Evolutionary conservation across 805 yeast species (phyloP).

Genomic region (Barnettozyma sp.): DNA sequence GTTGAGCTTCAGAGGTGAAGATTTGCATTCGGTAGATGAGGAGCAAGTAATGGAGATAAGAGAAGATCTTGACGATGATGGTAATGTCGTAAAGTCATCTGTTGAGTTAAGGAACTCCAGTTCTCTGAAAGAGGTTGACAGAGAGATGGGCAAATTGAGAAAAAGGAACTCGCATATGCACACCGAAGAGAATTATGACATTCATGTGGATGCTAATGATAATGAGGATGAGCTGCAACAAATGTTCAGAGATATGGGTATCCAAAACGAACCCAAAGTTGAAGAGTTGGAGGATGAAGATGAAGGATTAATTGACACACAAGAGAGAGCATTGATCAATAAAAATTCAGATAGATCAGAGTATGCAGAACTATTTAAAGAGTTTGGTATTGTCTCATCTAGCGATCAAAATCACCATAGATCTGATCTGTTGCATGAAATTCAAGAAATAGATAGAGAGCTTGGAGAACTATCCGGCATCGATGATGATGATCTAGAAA

Average conservation of each 20-base stretch:
- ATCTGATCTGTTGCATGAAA: slow-evolving; percentile 36
- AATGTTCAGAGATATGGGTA: slow-evolving; percentile 23
- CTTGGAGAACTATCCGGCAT: slow-evolving; percentile 35
- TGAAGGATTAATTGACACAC: not conserved
- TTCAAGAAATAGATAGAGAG: slow-evolving; percentile 49
- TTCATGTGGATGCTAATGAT: slow-evolving; percentile 7
- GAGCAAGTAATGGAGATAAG: slow-evolving; percentile 74
- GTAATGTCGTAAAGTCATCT: slow-evolving; percentile 46
- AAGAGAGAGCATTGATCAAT: too few relatives aligned
- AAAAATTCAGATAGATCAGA: not conserved
- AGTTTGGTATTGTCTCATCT: slow-evolving; percentile 15
- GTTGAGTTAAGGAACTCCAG: slow-evolving; percentile 34
- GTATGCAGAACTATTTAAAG: slow-evolving; percentile 9
- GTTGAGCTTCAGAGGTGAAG: too few relatives aligned
- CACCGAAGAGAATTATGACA: too few relatives aligned
- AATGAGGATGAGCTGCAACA: slow-evolving; percentile 27
- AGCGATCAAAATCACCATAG: not conserved
- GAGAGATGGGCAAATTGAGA: too few relatives aligned
- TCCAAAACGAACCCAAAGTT: slow-evolving; percentile 12
- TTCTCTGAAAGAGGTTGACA: slow-evolving; percentile 22
- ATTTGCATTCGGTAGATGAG: too few relatives aligned
- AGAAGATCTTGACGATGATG: slow-evolving; percentile 84
- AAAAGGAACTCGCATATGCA: too few relatives aligned
- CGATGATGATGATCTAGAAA: slow-evolving; percentile 29
- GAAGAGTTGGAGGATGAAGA: slow-evolving; percentile 9